phyloP scores from a whole-genome alignment of 23 red algal genomes.

The Agarophyton chilense region DNA sequence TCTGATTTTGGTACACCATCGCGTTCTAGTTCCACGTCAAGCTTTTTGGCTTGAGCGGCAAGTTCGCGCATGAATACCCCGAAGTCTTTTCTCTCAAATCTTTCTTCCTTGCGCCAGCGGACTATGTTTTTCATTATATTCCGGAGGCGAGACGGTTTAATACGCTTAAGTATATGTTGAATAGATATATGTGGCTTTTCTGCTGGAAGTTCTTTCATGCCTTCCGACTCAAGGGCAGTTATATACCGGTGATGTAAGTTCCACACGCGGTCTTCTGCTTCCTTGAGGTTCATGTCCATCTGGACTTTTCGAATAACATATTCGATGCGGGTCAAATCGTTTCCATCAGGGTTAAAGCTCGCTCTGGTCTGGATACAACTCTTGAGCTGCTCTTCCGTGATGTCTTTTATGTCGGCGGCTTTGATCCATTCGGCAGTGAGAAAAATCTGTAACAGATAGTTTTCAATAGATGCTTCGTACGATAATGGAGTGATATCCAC shows the following conservation, averaged over 20 bases:
- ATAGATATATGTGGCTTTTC: constrained; percentile 49
- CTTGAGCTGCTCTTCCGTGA: constrained; percentile 29
- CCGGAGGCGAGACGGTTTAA: constrained; percentile 18
- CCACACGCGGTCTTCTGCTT: constrained; percentile 29
- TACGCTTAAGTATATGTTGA: constrained; percentile 35
- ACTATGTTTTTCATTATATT: constrained; percentile 17
- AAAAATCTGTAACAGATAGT: constrained; percentile 1
- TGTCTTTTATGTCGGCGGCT: neutral
- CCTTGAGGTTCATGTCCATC: constrained; percentile 13
- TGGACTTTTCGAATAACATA: neutral
- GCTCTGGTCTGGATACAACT: constrained; percentile 8
- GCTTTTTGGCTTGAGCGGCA: constrained; percentile 23
- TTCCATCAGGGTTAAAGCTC: neutral
- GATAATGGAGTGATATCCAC: constrained; percentile 14
- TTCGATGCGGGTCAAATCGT: constrained; percentile 3
- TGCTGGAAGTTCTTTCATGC: neutral
- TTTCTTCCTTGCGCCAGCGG: constrained; percentile 12
- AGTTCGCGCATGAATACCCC: constrained; percentile 41
- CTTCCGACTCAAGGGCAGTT: neutral
- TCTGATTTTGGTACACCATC: too few relatives aligned
- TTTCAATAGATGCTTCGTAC: constrained; percentile 25
- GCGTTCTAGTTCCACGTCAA: too few relatives aligned
- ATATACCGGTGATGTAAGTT: constrained; percentile 19
- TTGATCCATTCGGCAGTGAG: constrained; percentile 27
- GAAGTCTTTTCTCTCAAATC: constrained; percentile 37